Conservation (phyloP, 805 yeast species). For the Candida xiaguanensis region DNA sequence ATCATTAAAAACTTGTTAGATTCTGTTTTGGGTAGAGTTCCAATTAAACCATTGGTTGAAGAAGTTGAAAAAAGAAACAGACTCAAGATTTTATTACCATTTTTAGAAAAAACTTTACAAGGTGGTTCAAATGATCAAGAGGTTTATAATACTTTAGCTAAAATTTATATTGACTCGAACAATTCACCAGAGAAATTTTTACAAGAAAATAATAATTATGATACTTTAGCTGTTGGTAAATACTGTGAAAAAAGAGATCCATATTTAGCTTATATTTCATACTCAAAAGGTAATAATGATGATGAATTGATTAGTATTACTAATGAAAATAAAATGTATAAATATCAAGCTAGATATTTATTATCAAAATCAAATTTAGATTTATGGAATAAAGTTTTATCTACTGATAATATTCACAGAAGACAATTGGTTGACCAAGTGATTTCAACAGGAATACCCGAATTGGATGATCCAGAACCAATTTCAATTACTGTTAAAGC, state of each 20-base stretch:
- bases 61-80: conserved; percentile 98
- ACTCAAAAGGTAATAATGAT: conserved; percentile 92
- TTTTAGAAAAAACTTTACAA: conserved; percentile 81
- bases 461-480: conserved; percentile 87
- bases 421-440: conserved; percentile 91
- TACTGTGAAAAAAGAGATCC: conserved; percentile 99
- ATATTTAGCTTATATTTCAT: conserved; percentile 94
- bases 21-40: conserved; percentile 92
- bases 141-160: conserved; percentile 90
- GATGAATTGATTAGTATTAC: conserved; percentile 86
- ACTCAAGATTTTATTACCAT: conserved; percentile 85
- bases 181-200: conserved; percentile 96
- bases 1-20: conserved; percentile 76
- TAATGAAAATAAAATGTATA: conserved; percentile 96
- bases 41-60: conserved; percentile 79
- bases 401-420: conserved; percentile 76
- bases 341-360: conserved; percentile 97
- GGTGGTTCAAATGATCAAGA: conserved; percentile 88
- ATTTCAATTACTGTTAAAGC: conserved; percentile 91
- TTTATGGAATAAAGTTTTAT: conserved; percentile 79
- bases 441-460: conserved; percentile 94
- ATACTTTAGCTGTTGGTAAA: conserved; percentile 92
- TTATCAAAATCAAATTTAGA: conserved; percentile 80
- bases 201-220: conserved; percentile 84
- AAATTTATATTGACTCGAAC: conserved; percentile 95